phyloP scores from a whole-genome alignment of 2,329 filamentous ascomycete species.

The Phialophora chinensis region DNA sequence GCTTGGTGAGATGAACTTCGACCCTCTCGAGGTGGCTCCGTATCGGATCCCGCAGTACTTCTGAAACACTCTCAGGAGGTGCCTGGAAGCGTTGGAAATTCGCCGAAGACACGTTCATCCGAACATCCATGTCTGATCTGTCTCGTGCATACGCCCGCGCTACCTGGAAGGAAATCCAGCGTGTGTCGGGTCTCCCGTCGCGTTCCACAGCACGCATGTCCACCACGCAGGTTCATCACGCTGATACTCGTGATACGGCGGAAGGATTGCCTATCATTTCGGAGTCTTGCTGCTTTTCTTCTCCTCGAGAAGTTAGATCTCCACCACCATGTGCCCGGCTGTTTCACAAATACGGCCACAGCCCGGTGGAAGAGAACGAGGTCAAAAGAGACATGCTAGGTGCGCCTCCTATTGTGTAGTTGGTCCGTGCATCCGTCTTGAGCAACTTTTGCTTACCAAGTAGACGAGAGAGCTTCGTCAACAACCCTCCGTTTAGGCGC shows the following conservation, averaged over 20 bases:
- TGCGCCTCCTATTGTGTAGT: not conserved
- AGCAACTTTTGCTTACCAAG: not conserved
- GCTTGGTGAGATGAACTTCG: not conserved
- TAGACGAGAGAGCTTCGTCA: not conserved
- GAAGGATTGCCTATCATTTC: not conserved
- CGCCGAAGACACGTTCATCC: slow-evolving; percentile 13
- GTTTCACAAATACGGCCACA: slow-evolving; percentile 6
- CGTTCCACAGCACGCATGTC: slow-evolving; percentile 12
- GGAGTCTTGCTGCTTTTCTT: not conserved
- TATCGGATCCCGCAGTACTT: slow-evolving; percentile 4
- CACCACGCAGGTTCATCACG: not conserved
- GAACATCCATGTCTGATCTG: not conserved
- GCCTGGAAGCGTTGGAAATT: slow-evolving; percentile 22
- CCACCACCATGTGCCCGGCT: not conserved
- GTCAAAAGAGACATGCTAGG: not conserved
- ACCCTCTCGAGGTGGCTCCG: not conserved
- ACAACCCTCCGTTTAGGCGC: not conserved
- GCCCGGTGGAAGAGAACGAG: slow-evolving; percentile 3
- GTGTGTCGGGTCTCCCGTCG: not conserved
- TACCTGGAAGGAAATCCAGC: not conserved
- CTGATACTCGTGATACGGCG: not conserved
- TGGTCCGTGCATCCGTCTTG: not conserved
- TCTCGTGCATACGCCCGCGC: not conserved
- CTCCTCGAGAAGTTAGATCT: slow-evolving; percentile 3
- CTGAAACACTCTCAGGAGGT: slow-evolving; percentile 27